Conservation (phyloP, 495 filamentous ascomycete species). For the Aspergillus carlsbadensis region DNA sequence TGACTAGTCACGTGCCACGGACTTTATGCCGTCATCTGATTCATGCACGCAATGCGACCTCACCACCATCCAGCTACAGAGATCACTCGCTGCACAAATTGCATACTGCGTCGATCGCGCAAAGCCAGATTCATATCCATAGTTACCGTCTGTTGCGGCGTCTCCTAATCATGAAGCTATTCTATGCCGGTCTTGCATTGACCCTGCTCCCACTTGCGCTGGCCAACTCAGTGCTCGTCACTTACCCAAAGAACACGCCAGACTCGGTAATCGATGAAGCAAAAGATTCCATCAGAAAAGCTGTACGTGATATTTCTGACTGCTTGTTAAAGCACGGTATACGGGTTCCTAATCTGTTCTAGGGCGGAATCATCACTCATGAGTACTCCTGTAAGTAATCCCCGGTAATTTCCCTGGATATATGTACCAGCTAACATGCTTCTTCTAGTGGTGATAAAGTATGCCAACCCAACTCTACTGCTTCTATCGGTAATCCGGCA, state of each 20-base stretch:
- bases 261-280: constrained; percentile 64
- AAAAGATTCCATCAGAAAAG: constrained; percentile 65
- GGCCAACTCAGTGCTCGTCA: constrained; percentile 74
- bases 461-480: constrained; percentile 12
- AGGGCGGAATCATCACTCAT: constrained; percentile 47
- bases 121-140: background rate
- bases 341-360: constrained; percentile 10
- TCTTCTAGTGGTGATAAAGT: constrained; percentile 51
- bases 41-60: background rate
- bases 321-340: background rate
- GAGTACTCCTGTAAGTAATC: constrained; percentile 48
- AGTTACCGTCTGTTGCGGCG: background rate
- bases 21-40: constrained; percentile 6
- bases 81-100: too few species aligned
- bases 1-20: constrained; percentile 16
- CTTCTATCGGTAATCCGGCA: background rate
- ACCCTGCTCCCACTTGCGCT: constrained; percentile 55
- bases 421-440: constrained; percentile 10
- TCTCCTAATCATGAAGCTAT: constrained; percentile 54
- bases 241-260: constrained; percentile 72
- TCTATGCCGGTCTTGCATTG: constrained; percentile 45
- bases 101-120: too few species aligned
- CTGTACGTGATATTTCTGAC: constrained; percentile 49
- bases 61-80: too few species aligned
- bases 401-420: background rate